Base-by-base conservation (phyloP, 352 stramenopile genomes). In the Phytophthora multivora region DNA sequence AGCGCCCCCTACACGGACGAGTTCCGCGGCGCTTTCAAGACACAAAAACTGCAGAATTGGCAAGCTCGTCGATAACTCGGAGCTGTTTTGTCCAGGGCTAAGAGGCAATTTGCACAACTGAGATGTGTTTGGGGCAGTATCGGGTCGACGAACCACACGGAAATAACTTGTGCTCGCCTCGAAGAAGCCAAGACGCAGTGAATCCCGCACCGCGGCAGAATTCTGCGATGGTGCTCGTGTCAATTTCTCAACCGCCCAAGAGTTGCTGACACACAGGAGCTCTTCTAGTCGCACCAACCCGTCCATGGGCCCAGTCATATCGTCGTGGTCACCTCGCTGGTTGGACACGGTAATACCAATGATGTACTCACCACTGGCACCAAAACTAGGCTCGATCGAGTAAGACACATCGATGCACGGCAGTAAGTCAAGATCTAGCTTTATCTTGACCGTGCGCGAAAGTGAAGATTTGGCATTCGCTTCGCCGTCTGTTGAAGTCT, bases 141-240 rank as follows among this genome's bases (percentile, higher is more conserved):
- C 33, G 8, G 26, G 31, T 21, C 60, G 71, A 4, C 59, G 69
- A 43, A 79, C 39, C 15, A 93, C 54, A n/a, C 85, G 82, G 54
- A 94, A 94, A 53, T 93, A 96, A 9, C 69, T 80, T 11, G 87
- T 94, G 40, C 83, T 90, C 0, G 80, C 78, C 66, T 96, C 87
- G 43, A 83, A 82, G 50, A 75, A 87, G n/a, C 72, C 79, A 25
- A 92, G 62, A 25, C 71, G 66, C 5, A 59, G 47, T 15, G 77
- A 76, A 49, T 85, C 71, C 8, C 73, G 67, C 16, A 74, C 50
- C 5, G 40, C 9, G 12, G 12, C 28, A 39, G 41, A 19, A 23
- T 12, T 51, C 2, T 58, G 47, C 8, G 36, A 45, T 18, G 43
- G n/a, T 28, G 45, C 49, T 16, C 59, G 58, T 15, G 35, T 38